Base-by-base conservation (phyloP, 768 basidiomycete genomes). In the Gyrodon lividus region DNA sequence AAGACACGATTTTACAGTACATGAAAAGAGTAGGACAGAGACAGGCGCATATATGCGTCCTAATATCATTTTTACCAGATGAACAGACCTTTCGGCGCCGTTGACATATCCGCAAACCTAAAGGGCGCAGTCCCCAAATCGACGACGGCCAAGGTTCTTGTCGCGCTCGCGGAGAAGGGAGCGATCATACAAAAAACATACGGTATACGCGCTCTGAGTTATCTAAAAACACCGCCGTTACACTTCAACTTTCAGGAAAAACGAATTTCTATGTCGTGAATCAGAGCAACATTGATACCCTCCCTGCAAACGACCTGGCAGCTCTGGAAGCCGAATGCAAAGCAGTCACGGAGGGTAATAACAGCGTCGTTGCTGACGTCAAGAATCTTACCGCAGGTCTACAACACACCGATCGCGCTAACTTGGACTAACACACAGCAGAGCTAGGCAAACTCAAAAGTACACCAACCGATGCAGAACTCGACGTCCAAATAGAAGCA, bases 31-130 rank as follows among this genome's bases (percentile, higher is more conserved):
- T 88, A 47, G 51, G 56, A 44, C 14, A 33, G 14, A 48, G 40
- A 28, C 16, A 42, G 9, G 22, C 39, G 47, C 22, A 35, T 57
- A 48, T 55, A 65, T 48, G 50, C 51, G 37, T 22, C 14, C 10
- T 24, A 14, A 43, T 41, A 30, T 24, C 12, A 22, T 42, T 37
- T 19, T 42, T 33, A 40, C 31, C 61, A 93, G 90, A 90, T 92
- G 82, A 96, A 96, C 69, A 80, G 92, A n/a, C 92, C 92, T 6
- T 95, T 86, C 62, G 92, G 92, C 7, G 92, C 91, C 54, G 92
- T 94, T 31, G 93, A 97, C 65, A 85, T 96, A 5, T 80, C 89
- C 14, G 90, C 92, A 9, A 97, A 97, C 70, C 72, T 97, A 26
- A 95, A 95, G 69, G 90, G 90, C 45, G 86, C 86, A 9, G 85